Conservation (phyloP, 2,329 filamentous ascomycete genomes). For the Aspergillus fructus region DNA sequence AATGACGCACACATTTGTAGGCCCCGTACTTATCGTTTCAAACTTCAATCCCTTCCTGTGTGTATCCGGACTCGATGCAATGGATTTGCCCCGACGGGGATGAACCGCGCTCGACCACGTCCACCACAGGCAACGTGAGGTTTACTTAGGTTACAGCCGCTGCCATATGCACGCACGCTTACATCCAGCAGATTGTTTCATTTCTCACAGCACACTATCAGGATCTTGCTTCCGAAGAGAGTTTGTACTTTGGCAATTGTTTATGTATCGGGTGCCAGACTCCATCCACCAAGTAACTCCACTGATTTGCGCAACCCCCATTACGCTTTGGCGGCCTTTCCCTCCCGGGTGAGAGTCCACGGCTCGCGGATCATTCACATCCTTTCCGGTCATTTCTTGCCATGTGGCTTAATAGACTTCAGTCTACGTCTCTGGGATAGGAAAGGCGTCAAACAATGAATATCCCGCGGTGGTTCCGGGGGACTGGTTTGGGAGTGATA, state of each 20-base stretch:
- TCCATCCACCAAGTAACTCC: neutral
- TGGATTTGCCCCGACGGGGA: neutral
- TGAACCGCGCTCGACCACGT: neutral
- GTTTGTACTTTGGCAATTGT: neutral
- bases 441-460: neutral
- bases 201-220: neutral
- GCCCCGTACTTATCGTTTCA: neutral
- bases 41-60: too few relatives aligned
- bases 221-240: neutral
- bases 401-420: slow-evolving; percentile 5
- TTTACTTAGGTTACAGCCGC: neutral
- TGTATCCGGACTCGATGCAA: neutral
- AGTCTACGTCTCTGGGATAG: neutral
- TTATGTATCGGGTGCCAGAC: neutral
- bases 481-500: neutral
- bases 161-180: neutral
- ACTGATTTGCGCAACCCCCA: neutral
- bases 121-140: neutral
- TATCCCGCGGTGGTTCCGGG: neutral
- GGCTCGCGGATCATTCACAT: neutral
- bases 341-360: neutral
- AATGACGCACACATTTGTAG: neutral
- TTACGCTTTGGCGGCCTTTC: neutral
- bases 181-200: neutral
- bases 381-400: neutral